These are phyloP conservation scores for Anthracocystis setariae DNA, from an alignment of 1,284 basidiomycete genomes.

Conservation along the genomic window DNA sequence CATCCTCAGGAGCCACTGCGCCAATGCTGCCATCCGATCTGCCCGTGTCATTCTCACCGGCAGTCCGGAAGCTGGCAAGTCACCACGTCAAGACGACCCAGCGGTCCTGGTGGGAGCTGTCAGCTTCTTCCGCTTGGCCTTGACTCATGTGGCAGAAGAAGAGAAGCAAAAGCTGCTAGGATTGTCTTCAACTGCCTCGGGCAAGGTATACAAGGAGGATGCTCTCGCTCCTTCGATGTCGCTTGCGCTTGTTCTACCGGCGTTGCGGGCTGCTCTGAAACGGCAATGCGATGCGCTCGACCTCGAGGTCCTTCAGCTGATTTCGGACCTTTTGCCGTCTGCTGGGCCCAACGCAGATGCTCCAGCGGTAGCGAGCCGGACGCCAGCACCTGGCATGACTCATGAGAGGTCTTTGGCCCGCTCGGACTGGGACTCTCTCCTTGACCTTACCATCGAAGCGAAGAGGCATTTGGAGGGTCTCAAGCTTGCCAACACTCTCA, in stretches of 20 bases:
- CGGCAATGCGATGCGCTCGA: constrained; percentile 58
- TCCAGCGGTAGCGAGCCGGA: constrained; percentile 3
- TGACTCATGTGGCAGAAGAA: constrained; percentile 50
- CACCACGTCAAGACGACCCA: constrained; percentile 35
- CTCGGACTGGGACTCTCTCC: constrained; percentile 62
- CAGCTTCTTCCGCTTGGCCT: constrained; percentile 55
- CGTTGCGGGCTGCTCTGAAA: constrained; percentile 57
- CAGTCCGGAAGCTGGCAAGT: background rate
- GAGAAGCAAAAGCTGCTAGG: constrained; percentile 39
- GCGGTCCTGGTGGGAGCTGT: constrained; percentile 62
- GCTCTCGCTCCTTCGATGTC: constrained; percentile 53
- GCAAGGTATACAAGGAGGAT: constrained; percentile 43
- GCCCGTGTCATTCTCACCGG: constrained; percentile 48
- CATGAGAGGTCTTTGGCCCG: constrained; percentile 15
- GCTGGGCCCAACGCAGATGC: constrained; percentile 4
- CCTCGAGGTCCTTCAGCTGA: constrained; percentile 58
- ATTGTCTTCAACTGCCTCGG: constrained; percentile 4
- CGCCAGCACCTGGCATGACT: background rate
- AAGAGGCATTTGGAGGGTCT: constrained; percentile 58
- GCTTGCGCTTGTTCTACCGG: constrained; percentile 56
- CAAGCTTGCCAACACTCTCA: constrained; percentile 29
- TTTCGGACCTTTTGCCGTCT: constrained; percentile 54
- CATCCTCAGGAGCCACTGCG: constrained; percentile 63
- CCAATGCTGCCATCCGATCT: constrained; percentile 57
- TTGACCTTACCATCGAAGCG: constrained; percentile 58